Percentiles rank a stretch among this genome's conserved stretches.
Evolutionary conservation across 176 grass and related monocot genomes (phyloP).

Genomic region (Ananas comosus): DNA sequence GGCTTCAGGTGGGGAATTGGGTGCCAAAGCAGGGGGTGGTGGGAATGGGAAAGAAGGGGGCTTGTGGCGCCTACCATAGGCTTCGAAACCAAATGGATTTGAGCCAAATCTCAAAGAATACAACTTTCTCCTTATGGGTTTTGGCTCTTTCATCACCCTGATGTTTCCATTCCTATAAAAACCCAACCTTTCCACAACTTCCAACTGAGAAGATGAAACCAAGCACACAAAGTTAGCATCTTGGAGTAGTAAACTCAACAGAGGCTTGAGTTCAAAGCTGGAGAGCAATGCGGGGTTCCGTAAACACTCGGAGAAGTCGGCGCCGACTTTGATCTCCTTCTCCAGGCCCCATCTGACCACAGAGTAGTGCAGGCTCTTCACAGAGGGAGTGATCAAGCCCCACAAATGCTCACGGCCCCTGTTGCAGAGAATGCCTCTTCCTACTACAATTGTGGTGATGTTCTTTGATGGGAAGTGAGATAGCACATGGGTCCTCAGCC

Average conservation of each 20-base stretch:
- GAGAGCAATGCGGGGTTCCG: not conserved
- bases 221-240: not conserved
- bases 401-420: constrained; percentile 5
- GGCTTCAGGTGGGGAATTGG: constrained; percentile 11
- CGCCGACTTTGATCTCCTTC: constrained; percentile 26
- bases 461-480: constrained; percentile 17
- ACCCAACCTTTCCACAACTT: constrained; percentile 9
- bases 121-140: not conserved
- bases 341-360: constrained; percentile 27
- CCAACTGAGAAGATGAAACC: not conserved
- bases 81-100: not conserved
- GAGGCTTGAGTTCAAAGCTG: not conserved
- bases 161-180: not conserved
- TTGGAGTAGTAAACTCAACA: not conserved
- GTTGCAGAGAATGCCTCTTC: constrained; percentile 16
- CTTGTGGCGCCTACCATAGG: constrained; percentile 18
- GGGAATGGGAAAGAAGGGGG: not conserved
- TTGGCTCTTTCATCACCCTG: not conserved
- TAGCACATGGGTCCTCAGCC: constrained; percentile 36
- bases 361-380: constrained; percentile 34
- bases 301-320: constrained; percentile 5
- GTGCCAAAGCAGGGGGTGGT: constrained; percentile 20
- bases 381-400: constrained; percentile 6
- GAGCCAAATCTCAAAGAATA: not conserved
- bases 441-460: constrained; percentile 30